A percentile compares a stretch with the other conserved stretches of the same genome.
Evolutionary conservation across 2,329 filamentous ascomycete genomes (phyloP).

Genomic region (Albophoma yamanashiensis): DNA sequence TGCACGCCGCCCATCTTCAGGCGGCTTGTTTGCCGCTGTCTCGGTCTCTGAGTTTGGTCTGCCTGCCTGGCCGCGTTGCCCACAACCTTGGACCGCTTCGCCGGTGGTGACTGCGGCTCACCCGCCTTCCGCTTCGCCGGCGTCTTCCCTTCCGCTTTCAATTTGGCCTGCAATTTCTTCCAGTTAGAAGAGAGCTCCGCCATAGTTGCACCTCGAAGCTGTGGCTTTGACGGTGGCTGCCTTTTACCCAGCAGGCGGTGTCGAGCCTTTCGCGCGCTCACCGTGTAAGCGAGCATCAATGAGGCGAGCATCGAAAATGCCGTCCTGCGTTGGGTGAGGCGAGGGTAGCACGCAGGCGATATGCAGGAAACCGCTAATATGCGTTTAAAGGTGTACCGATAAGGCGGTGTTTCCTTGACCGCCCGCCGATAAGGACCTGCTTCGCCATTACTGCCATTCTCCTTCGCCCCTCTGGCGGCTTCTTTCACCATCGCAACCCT

Average conservation of each 20-base stretch:
- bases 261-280: background rate
- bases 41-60: conserved; percentile 4
- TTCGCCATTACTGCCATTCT: background rate
- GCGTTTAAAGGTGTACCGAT: background rate
- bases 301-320: background rate
- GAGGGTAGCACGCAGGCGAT: background rate
- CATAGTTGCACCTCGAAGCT: conserved; percentile 13
- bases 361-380: background rate
- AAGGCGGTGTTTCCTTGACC: background rate
- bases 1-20: conserved; percentile 45
- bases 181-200: conserved; percentile 57
- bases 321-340: background rate
- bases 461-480: background rate
- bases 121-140: conserved; percentile 32
- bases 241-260: background rate
- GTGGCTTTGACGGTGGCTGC: background rate
- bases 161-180: conserved; percentile 63
- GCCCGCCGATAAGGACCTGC: background rate
- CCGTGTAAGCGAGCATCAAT: background rate
- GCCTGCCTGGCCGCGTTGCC: conserved; percentile 1
- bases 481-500: background rate
- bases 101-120: conserved; percentile 12
- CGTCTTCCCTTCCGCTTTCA: conserved; percentile 35
- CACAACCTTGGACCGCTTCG: conserved; percentile 18
- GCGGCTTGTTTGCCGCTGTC: background rate